These are phyloP conservation scores for Trichoderma semiorbis DNA, from an alignment of 2,329 filamentous ascomycete genomes.

Conservation along the genomic window DNA sequence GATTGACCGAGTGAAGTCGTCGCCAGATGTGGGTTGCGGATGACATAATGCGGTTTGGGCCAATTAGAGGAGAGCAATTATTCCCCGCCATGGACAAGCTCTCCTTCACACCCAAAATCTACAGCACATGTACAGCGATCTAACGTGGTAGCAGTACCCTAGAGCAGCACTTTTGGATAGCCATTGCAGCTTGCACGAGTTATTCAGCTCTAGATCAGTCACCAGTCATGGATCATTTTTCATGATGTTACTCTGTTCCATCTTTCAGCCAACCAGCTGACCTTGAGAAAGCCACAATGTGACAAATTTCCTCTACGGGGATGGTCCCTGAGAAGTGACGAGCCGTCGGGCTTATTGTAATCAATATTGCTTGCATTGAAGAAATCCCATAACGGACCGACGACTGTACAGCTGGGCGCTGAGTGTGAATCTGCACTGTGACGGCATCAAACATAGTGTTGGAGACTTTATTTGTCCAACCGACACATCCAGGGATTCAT, in stretches of 20 bases:
- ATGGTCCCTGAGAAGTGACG: not conserved
- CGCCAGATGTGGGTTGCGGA: slow-evolving; percentile 14
- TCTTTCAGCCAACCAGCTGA: not conserved
- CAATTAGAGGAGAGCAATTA: slow-evolving; percentile 1
- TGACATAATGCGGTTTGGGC: slow-evolving; percentile 13
- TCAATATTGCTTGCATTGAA: not conserved
- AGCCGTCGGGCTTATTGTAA: not conserved
- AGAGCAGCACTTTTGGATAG: not conserved
- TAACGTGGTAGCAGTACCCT: not conserved
- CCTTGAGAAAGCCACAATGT: not conserved
- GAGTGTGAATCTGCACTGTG: not conserved
- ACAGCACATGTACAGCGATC: not conserved
- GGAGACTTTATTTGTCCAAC: slow-evolving; percentile 1
- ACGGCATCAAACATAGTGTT: not conserved
- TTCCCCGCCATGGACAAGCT: not conserved
- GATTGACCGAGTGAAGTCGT: slow-evolving; percentile 24
- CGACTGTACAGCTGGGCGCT: not conserved
- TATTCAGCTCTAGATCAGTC: not conserved
- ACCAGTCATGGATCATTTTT: not conserved
- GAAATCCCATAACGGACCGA: not conserved
- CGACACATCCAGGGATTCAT: not conserved
- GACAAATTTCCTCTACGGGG: not conserved
- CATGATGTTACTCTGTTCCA: not conserved
- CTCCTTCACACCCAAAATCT: not conserved
- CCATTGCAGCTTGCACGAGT: not conserved